Conservation (phyloP, 805 yeast species). For the Teunomyces funiuensis region DNA sequence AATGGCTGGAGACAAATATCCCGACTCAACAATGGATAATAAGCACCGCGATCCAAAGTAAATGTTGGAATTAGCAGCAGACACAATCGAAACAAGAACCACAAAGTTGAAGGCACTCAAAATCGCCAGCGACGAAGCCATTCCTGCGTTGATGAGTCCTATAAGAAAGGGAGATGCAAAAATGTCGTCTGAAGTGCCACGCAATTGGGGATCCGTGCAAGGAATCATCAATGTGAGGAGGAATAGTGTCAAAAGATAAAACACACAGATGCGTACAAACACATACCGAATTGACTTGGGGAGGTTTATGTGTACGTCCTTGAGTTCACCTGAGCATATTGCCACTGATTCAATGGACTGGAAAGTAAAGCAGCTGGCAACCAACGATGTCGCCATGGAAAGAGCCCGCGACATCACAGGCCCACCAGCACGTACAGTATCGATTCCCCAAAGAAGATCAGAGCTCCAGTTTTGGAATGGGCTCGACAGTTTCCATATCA, state of each 20-base stretch:
- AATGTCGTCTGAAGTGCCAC: conserved; percentile 11
- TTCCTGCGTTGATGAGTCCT: conserved; percentile 18
- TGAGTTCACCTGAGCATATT: conserved; percentile 17
- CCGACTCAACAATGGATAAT: conserved; percentile 15
- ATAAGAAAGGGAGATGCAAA: conserved; percentile 25
- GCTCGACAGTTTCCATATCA: not conserved
- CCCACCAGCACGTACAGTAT: not conserved
- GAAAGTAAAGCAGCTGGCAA: conserved; percentile 18
- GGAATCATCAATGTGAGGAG: conserved; percentile 17
- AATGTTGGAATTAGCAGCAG: conserved; percentile 30
- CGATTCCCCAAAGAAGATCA: conserved; percentile 4
- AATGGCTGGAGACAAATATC: conserved; percentile 7
- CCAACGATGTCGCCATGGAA: conserved; percentile 9
- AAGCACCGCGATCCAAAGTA: conserved; percentile 27
- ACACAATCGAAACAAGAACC: conserved; percentile 20
- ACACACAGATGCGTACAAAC: conserved; percentile 16
- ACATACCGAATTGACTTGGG: conserved; percentile 14
- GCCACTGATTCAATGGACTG: conserved; percentile 20
- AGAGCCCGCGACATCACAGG: not conserved
- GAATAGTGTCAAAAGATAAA: conserved; percentile 15
- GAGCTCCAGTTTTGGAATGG: not conserved
- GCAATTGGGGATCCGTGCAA: conserved; percentile 10
- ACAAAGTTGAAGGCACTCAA: conserved; percentile 19
- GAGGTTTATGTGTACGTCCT: conserved; percentile 11
- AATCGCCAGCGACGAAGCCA: conserved; percentile 10